Conservation (phyloP, 164 flowering plant genomes). For the Nymphaea colorata region DNA sequence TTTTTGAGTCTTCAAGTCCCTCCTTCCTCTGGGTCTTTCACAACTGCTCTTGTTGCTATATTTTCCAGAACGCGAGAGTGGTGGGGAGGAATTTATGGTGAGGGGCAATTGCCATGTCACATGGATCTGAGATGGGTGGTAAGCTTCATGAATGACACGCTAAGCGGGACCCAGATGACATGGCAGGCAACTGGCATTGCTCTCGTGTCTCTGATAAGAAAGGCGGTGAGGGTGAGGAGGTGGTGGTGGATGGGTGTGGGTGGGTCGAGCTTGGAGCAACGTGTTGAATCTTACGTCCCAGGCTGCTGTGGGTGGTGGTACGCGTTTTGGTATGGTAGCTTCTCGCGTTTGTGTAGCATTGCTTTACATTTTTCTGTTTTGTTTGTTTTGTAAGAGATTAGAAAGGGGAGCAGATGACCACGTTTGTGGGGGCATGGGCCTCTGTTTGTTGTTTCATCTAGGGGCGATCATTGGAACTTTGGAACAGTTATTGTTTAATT, state of each 20-base stretch:
- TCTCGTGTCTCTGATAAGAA: not conserved
- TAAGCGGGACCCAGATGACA: not conserved
- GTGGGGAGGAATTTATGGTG: not conserved
- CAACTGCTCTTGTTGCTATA: too few species aligned
- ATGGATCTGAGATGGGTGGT: not conserved
- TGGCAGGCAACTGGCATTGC: not conserved
- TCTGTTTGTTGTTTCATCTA: not conserved
- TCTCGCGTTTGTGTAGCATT: not conserved
- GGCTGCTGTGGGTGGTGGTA: too few species aligned
- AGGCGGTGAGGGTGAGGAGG: not conserved
- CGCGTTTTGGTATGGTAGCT: too few species aligned
- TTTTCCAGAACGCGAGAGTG: too few species aligned
- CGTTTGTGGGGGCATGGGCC: not conserved
- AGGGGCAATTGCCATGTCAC: not conserved
- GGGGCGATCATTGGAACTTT: not conserved
- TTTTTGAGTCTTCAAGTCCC: not conserved
- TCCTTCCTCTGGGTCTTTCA: too few species aligned
- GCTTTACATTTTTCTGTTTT: not conserved
- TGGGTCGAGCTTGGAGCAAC: not conserved
- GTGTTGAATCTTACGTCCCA: not conserved
- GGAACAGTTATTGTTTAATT: not conserved
- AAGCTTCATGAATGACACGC: not conserved
- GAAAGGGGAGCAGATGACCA: not conserved
- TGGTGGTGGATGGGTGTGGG: not conserved
- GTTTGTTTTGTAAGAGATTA: not conserved